A percentile compares a stretch with the other conserved stretches of the same genome.
Evolutionary conservation across 768 basidiomycete genomes (phyloP).

Genomic region (Collybia nuda): DNA sequence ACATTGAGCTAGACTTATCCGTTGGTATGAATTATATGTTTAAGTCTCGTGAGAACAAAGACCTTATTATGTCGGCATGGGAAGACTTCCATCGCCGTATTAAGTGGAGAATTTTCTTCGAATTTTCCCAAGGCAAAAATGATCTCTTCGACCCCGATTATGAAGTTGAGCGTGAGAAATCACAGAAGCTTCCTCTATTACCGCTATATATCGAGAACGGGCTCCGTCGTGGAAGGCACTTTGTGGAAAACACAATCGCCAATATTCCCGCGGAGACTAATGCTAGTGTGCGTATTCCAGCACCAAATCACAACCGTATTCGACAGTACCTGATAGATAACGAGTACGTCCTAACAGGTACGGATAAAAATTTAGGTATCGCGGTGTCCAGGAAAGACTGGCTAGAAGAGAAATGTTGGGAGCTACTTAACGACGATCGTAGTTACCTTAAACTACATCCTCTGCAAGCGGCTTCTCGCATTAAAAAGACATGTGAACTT

Average conservation of each 20-base stretch:
- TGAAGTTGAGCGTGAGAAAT: slow-evolving; percentile 6
- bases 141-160: slow-evolving; percentile 22
- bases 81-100: slow-evolving; percentile 16
- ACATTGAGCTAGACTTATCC: slow-evolving; percentile 12
- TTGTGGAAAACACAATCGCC: slow-evolving; percentile 11
- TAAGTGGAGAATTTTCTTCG: slow-evolving; percentile 10
- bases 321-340: slow-evolving; percentile 14
- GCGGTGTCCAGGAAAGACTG: slow-evolving; percentile 18
- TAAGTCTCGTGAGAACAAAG: neutral
- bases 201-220: slow-evolving; percentile 17
- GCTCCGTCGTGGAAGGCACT: slow-evolving; percentile 9
- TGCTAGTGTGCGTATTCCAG: slow-evolving; percentile 1
- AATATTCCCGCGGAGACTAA: slow-evolving; percentile 10
- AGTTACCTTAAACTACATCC: slow-evolving; percentile 6
- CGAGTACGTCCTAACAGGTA: slow-evolving; percentile 19
- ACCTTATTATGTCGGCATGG: slow-evolving; percentile 12
- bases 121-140: neutral
- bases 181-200: slow-evolving; percentile 2
- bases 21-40: slow-evolving; percentile 20
- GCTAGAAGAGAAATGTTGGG: slow-evolving; percentile 16
- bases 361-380: slow-evolving; percentile 25
- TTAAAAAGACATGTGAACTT: too few relatives aligned
- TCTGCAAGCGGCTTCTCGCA: too few relatives aligned
- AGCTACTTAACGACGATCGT: slow-evolving; percentile 3
- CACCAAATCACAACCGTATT: slow-evolving; percentile 7